Evolutionary conservation across 192 early-diverging fungal genomes (phyloP).

Genomic region (Ambispora gerdemannii): DNA sequence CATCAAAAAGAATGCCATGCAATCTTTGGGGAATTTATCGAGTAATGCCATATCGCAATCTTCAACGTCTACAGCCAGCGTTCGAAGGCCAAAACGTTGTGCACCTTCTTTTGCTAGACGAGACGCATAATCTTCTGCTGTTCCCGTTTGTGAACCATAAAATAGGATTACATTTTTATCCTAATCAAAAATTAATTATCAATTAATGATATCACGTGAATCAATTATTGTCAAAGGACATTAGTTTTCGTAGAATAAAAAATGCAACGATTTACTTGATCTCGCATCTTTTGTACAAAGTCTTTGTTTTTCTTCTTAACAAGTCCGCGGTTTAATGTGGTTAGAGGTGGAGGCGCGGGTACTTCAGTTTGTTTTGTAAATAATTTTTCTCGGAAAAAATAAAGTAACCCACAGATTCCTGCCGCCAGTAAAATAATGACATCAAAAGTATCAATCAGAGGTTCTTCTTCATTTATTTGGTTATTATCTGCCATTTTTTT

Average conservation of each 20-base stretch:
- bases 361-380: background rate
- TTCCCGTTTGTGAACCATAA: slow-evolving; percentile 98
- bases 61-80: slow-evolving; percentile 84
- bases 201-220: background rate
- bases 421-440: background rate
- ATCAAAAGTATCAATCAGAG: background rate
- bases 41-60: slow-evolving; percentile 89
- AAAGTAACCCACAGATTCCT: slow-evolving; percentile 26
- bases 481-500: too few relatives aligned
- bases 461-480: too few relatives aligned
- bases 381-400: background rate
- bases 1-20: slow-evolving; percentile 86
- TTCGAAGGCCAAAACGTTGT: slow-evolving; percentile 65
- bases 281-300: slow-evolving; percentile 56
- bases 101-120: slow-evolving; percentile 84
- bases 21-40: slow-evolving; percentile 61
- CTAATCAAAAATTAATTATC: slow-evolving; percentile 30
- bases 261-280: slow-evolving; percentile 39
- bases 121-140: slow-evolving; percentile 95
- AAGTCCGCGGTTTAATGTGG: slow-evolving; percentile 36
- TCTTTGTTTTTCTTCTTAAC: slow-evolving; percentile 40
- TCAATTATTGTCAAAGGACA: too few relatives aligned
- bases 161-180: slow-evolving; percentile 81
- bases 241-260: background rate
- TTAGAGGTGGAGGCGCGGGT: slow-evolving; percentile 5